Conservation (phyloP, 768 basidiomycete species). For the Trametes maxima region DNA sequence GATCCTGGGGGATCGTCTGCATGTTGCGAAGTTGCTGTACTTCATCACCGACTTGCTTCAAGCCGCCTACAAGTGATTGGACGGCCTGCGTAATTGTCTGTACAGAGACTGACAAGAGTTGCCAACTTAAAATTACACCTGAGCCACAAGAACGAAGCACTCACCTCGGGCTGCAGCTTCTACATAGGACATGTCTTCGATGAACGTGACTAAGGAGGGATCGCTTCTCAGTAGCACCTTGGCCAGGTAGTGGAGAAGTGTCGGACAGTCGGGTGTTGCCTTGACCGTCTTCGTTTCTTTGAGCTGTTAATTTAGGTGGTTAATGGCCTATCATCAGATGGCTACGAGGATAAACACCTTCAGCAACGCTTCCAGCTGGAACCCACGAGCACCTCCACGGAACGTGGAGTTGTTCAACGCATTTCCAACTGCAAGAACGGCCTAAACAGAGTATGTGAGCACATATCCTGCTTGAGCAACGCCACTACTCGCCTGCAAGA, state of each 20-base stretch:
- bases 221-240: constrained; percentile 69
- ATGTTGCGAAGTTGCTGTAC: constrained; percentile 44
- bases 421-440: constrained; percentile 79
- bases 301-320: constrained; percentile 49
- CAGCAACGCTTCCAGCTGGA: constrained; percentile 77
- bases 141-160: neutral
- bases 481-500: constrained; percentile 57
- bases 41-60: constrained; percentile 60
- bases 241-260: constrained; percentile 90
- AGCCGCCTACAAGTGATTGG: constrained; percentile 55
- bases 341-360: constrained; percentile 54
- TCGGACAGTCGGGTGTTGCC: constrained; percentile 72
- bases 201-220: constrained; percentile 65
- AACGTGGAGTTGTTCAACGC: constrained; percentile 80
- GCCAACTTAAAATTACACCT: neutral
- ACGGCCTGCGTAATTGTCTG: constrained; percentile 64
- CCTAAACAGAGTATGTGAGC: constrained; percentile 40
- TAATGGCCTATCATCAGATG: neutral
- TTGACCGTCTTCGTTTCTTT: constrained; percentile 81
- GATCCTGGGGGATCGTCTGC: constrained; percentile 46
- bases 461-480: neutral
- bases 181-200: constrained; percentile 78
- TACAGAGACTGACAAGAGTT: constrained; percentile 61
- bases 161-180: constrained; percentile 79
- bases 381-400: constrained; percentile 82